Conservation (phyloP, 495 filamentous ascomycete genomes). For the Daldinia bambusicola region DNA sequence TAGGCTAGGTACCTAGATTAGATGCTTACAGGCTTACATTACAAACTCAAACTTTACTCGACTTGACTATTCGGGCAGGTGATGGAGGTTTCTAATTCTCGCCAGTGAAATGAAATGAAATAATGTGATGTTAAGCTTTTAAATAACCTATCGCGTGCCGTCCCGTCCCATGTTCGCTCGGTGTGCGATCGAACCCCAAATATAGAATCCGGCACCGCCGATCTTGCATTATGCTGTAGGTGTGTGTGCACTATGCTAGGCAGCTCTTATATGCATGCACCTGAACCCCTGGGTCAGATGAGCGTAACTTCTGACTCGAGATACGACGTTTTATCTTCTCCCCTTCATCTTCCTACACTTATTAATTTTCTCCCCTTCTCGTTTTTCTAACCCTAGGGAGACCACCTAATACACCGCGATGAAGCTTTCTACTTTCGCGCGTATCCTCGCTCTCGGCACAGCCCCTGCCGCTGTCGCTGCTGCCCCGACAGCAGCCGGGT, state of each 20-base stretch:
- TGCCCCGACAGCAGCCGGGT: constrained; percentile 23
- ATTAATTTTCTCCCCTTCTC: neutral
- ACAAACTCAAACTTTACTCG: neutral
- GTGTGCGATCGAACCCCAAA: constrained; percentile 16
- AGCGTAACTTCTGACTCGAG: neutral
- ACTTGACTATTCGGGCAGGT: constrained; percentile 41
- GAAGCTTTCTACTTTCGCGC: constrained; percentile 23
- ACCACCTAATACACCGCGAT: constrained; percentile 12
- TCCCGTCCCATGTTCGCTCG: constrained; percentile 4
- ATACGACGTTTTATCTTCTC: neutral
- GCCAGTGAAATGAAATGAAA: no score
- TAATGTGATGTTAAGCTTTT: neutral
- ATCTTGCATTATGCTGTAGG: constrained; percentile 14
- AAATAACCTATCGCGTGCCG: constrained; percentile 25
- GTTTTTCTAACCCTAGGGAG: neutral
- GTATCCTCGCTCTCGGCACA: constrained; percentile 13
- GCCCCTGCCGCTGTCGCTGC: constrained; percentile 1
- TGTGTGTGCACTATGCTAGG: no score
- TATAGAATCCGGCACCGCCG: constrained; percentile 29
- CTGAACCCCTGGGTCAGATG: constrained; percentile 28
- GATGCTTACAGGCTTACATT: no score
- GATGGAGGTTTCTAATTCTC: neutral
- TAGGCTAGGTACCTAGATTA: neutral
- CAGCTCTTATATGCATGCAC: constrained; percentile 13
- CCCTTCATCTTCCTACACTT: neutral